Base-by-base conservation (phyloP, 1,284 basidiomycete species). In the Trametes pubescens region DNA sequence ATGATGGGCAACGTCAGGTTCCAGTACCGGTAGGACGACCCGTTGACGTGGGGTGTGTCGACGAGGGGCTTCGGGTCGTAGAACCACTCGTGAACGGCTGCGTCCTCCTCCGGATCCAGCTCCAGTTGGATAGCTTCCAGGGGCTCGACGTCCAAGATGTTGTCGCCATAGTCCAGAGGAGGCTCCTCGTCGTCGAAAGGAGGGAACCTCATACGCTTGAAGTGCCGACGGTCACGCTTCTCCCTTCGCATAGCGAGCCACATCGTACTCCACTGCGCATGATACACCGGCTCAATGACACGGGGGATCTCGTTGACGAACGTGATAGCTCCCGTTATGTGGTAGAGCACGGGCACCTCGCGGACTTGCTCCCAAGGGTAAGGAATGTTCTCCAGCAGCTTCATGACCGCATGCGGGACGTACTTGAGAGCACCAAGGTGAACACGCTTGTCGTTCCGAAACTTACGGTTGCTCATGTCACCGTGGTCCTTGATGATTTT, bases 151-250 rank as follows among this genome's bases (percentile, higher is more conserved):
- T 99, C 98, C 71, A 99, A 80, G 21, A 99, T 91, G 77, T 99
- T 99, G 83, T 99, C 98, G 63, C 96, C 96, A 74, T 99, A 99
- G 77, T 99, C 96, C 76, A 98, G 86, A 13, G 96, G 96, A 14
- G 96, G 98, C 76, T 99, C 98, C 80, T 99, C 98, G 74, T 99
- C 98, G 73, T 99, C 98, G 74, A 99, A 99, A 0, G 98, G 98
- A 40, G 98, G 98, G 82, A 99, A 99, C n/a, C 98, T 91, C 96
- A 99, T 99, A 57, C 98, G 94, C 83, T 99, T 99, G 83, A 99
- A 99, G 78, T 99, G 98, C 59, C 98, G 85, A 75, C 98, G 93
- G 78, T 99, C 98, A 64, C 98, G 90, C 84, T 99, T 99, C 82
- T 99, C 98, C 70, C 98, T 84, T 70, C 98, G 87, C 98, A 99